A percentile compares a stretch with the other conserved stretches of the same genome.
Evolutionary conservation across 2,329 filamentous ascomycete genomes (phyloP).

Genomic region (Orbilia blumenaviensis): DNA sequence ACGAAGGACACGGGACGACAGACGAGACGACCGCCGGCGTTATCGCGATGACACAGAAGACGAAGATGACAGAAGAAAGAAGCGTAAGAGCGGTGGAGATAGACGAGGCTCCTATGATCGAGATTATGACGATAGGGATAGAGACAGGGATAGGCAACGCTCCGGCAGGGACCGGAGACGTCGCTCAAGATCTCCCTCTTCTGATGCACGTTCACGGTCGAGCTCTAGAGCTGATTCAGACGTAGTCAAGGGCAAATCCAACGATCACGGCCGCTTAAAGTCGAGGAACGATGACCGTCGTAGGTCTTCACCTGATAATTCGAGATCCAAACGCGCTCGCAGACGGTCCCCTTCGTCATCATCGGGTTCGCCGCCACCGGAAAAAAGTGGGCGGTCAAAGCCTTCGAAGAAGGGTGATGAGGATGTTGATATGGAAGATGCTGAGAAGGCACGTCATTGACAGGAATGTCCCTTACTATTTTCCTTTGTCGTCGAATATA

Average conservation of each 20-base stretch:
- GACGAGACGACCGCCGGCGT: constrained; percentile 36
- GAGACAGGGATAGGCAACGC: constrained; percentile 28
- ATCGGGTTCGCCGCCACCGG: constrained; percentile 35
- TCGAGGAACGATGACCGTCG: constrained; percentile 28
- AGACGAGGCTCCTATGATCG: constrained; percentile 29
- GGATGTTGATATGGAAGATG: constrained; percentile 52
- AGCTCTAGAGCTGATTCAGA: constrained; percentile 50
- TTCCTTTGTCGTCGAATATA: background rate
- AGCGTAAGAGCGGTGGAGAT: constrained; percentile 29
- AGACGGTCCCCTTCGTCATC: constrained; percentile 44
- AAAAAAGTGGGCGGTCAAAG: constrained; percentile 26
- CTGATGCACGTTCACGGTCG: constrained; percentile 50
- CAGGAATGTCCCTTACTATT: constrained; percentile 43
- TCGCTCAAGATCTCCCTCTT: constrained; percentile 48
- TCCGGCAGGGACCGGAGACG: constrained; percentile 36
- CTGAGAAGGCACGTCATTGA: constrained; percentile 54
- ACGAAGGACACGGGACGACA: constrained; percentile 7
- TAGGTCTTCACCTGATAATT: constrained; percentile 35
- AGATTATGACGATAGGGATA: constrained; percentile 32
- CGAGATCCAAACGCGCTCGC: constrained; percentile 41
- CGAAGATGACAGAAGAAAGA: constrained; percentile 28
- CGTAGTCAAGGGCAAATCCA: constrained; percentile 44
- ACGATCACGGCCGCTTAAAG: constrained; percentile 48
- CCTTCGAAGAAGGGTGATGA: constrained; percentile 33
- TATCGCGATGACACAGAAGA: constrained; percentile 37